Percentiles rank a stretch among this genome's conserved stretches.
Conservation (phyloP, 1,284 basidiomycete genomes). For the Ustilago trichophora region DNA sequence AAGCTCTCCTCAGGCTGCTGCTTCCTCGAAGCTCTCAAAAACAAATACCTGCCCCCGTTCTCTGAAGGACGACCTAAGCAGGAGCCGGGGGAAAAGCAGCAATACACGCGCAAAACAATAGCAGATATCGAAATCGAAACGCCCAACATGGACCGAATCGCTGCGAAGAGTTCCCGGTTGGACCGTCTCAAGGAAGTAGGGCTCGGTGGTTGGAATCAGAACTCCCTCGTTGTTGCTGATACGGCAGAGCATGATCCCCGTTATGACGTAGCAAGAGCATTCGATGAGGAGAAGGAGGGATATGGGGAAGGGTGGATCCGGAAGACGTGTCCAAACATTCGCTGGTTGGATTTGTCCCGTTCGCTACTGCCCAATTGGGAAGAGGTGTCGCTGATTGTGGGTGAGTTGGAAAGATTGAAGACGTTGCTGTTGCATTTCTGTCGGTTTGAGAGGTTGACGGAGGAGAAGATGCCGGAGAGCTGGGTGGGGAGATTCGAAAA, state of each 20-base stretch:
- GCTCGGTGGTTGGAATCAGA: slow-evolving; percentile 71
- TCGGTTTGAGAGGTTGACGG: slow-evolving; percentile 66
- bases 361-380: slow-evolving; percentile 81
- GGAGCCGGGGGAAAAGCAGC: slow-evolving; percentile 67
- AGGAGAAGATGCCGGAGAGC: slow-evolving; percentile 38
- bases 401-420: slow-evolving; percentile 74
- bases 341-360: slow-evolving; percentile 81
- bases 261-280: slow-evolving; percentile 70
- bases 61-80: neutral
- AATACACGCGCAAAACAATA: slow-evolving; percentile 64
- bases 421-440: slow-evolving; percentile 72
- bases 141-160: slow-evolving; percentile 81
- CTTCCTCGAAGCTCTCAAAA: slow-evolving; percentile 77
- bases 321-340: slow-evolving; percentile 76
- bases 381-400: slow-evolving; percentile 74
- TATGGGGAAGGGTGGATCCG: slow-evolving; percentile 72
- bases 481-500: slow-evolving; percentile 70
- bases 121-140: slow-evolving; percentile 81
- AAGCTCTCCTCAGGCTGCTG: slow-evolving; percentile 67
- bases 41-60: slow-evolving; percentile 52
- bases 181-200: slow-evolving; percentile 79
- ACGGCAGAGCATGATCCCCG: slow-evolving; percentile 48
- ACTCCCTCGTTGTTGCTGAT: slow-evolving; percentile 3
- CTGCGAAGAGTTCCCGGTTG: slow-evolving; percentile 76
- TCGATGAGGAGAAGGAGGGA: slow-evolving; percentile 68